phyloP scores from a whole-genome alignment of 345 rosid species.

The Luvunga scandens region DNA sequence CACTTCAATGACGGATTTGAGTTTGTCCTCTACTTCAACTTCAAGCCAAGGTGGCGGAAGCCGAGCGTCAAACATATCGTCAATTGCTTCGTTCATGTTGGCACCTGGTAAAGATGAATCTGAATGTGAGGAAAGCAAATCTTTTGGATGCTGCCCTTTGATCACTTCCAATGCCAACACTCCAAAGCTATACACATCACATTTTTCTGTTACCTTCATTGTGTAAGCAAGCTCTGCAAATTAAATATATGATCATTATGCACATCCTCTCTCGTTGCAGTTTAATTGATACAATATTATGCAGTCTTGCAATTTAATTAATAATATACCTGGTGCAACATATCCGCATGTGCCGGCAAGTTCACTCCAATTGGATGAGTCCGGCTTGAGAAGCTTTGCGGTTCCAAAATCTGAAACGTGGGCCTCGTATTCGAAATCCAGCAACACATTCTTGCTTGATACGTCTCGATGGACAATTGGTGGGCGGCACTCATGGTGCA shows the following conservation, averaged over 20 bases:
- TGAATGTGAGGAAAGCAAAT: not conserved
- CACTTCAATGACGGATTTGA: not conserved
- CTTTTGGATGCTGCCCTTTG: conserved; percentile 16
- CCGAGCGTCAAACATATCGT: conserved; percentile 15
- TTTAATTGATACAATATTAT: no score
- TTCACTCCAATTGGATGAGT: conserved; percentile 11
- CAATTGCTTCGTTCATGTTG: not conserved
- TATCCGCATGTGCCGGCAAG: conserved; percentile 25
- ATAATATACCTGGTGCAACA: conserved; percentile 28
- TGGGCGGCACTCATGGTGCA: conserved; percentile 24
- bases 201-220: not conserved
- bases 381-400: not conserved
- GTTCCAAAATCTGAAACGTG: not conserved
- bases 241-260: no score
- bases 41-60: not conserved
- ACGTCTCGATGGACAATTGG: not conserved
- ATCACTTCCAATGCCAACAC: not conserved
- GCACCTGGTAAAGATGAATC: not conserved
- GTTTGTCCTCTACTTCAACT: not conserved
- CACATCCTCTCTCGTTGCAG: no score
- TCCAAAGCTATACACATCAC: not conserved
- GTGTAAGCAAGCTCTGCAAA: conserved; percentile 26
- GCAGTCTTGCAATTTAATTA: not conserved
- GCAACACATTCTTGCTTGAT: conserved; percentile 18
- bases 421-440: conserved; percentile 23